phyloP scores from a whole-genome alignment of 163 green algal species.

The Coccomyxa subellipsoidea region DNA sequence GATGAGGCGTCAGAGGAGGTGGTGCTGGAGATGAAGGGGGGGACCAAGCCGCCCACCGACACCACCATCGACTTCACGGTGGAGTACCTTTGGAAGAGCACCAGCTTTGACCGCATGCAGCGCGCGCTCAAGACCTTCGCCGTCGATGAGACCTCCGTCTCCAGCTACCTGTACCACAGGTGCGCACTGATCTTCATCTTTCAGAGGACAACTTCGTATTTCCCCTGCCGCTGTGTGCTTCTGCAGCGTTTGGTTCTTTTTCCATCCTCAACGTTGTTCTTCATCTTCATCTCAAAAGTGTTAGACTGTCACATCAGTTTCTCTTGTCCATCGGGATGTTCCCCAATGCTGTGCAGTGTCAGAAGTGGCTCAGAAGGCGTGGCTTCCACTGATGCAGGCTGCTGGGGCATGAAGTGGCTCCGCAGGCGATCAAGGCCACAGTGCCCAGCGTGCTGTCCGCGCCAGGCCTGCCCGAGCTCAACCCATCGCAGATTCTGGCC shows the following conservation, averaged over 20 bases:
- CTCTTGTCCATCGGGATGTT: no score
- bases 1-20: slow-evolving; percentile 68
- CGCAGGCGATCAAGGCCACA: slow-evolving; percentile 36
- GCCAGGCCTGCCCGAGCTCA: slow-evolving; percentile 91
- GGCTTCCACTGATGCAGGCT: slow-evolving; percentile 31
- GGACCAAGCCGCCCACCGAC: slow-evolving; percentile 36
- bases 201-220: no score
- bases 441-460: slow-evolving; percentile 53
- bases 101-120: slow-evolving; percentile 91
- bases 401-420: slow-evolving; percentile 76
- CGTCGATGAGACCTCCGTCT: slow-evolving; percentile 72
- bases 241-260: no score
- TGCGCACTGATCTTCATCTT: no score
- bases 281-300: no score
- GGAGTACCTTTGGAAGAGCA: slow-evolving; percentile 95
- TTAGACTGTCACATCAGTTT: no score
- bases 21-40: slow-evolving; percentile 55
- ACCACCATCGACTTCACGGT: slow-evolving; percentile 76
- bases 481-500: slow-evolving; percentile 66
- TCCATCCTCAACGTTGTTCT: no score
- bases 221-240: no score
- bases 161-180: slow-evolving; percentile 90
- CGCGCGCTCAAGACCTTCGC: slow-evolving; percentile 84
- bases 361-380: no score
- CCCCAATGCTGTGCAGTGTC: no score